A percentile compares a stretch with the other conserved stretches of the same genome.
phyloP scores from a whole-genome alignment of 2,329 filamentous ascomycete genomes.

The Verticillium longisporum region DNA sequence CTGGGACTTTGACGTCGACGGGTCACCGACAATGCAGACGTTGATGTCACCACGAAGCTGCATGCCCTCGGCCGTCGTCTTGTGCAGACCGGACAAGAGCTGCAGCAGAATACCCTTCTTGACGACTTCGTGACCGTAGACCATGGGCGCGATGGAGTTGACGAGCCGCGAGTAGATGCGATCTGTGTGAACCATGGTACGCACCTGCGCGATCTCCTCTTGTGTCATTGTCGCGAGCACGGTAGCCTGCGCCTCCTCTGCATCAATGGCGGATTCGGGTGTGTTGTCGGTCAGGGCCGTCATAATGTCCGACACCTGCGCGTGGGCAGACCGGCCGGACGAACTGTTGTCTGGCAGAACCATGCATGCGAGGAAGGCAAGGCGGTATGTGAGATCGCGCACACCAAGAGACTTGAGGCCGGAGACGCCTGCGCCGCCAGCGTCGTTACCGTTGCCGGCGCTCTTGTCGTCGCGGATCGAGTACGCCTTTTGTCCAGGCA shows the following conservation, averaged over 20 bases:
- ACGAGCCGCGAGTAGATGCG: slow-evolving; percentile 93
- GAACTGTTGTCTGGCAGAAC: slow-evolving; percentile 82
- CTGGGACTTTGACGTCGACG: slow-evolving; percentile 94
- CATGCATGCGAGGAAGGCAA: slow-evolving; percentile 98
- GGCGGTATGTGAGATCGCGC: slow-evolving; percentile 85
- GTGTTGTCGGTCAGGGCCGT: slow-evolving; percentile 68
- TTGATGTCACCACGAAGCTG: slow-evolving; percentile 95
- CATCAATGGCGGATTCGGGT: slow-evolving; percentile 60
- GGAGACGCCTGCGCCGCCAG: slow-evolving; percentile 74
- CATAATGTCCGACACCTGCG: slow-evolving; percentile 77
- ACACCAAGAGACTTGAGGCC: slow-evolving; percentile 91
- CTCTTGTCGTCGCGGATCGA: slow-evolving; percentile 78
- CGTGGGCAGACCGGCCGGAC: slow-evolving; percentile 66
- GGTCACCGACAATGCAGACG: slow-evolving; percentile 96
- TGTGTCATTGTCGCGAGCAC: slow-evolving; percentile 80
- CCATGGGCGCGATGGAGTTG: slow-evolving; percentile 90
- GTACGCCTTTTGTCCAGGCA: slow-evolving; percentile 78
- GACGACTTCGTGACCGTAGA: slow-evolving; percentile 94
- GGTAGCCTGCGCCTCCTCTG: slow-evolving; percentile 82
- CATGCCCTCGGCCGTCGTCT: slow-evolving; percentile 90
- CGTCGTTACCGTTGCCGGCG: slow-evolving; percentile 66
- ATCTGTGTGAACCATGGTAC: slow-evolving; percentile 88
- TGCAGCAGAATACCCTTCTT: slow-evolving; percentile 95
- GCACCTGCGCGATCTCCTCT: slow-evolving; percentile 84
- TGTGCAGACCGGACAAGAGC: slow-evolving; percentile 91